phyloP scores from a whole-genome alignment of 345 rosid species.

The Litchi chinensis region DNA sequence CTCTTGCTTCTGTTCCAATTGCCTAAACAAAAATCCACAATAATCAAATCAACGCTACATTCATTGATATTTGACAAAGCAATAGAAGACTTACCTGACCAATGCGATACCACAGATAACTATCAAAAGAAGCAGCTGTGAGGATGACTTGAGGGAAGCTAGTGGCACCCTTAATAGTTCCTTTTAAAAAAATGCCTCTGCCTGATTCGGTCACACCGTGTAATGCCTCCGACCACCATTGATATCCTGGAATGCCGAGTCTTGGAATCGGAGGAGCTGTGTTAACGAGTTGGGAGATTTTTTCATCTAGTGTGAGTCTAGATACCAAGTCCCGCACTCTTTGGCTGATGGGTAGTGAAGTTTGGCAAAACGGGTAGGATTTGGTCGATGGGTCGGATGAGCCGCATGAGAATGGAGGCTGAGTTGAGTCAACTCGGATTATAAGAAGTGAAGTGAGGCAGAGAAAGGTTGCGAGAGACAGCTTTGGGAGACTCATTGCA shows the following conservation, averaged over 20 bases:
- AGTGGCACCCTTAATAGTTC: conserved; percentile 63
- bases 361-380: conserved; percentile 55
- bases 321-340: conserved; percentile 76
- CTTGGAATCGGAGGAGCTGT: conserved; percentile 69
- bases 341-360: conserved; percentile 49
- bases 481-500: conserved; percentile 17
- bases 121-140: conserved; percentile 77
- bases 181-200: conserved; percentile 59
- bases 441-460: not conserved
- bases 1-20: conserved; percentile 71
- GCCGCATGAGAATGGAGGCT: conserved; percentile 66
- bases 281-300: conserved; percentile 76
- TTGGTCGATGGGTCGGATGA: conserved; percentile 48
- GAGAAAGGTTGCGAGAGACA: not conserved
- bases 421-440: conserved; percentile 32
- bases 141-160: conserved; percentile 92
- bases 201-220: conserved; percentile 70
- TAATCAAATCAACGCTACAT: too few species aligned
- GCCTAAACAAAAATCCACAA: conserved; percentile 28
- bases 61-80: too few species aligned
- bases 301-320: conserved; percentile 74
- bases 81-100: conserved; percentile 51
- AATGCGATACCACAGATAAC: conserved; percentile 77
- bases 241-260: conserved; percentile 73
- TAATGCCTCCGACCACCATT: conserved; percentile 97